A percentile compares a stretch with the other conserved stretches of the same genome.
These are phyloP conservation scores for Dacryopinax spathularia DNA, from an alignment of 768 basidiomycete species.

Conservation along the genomic window DNA sequence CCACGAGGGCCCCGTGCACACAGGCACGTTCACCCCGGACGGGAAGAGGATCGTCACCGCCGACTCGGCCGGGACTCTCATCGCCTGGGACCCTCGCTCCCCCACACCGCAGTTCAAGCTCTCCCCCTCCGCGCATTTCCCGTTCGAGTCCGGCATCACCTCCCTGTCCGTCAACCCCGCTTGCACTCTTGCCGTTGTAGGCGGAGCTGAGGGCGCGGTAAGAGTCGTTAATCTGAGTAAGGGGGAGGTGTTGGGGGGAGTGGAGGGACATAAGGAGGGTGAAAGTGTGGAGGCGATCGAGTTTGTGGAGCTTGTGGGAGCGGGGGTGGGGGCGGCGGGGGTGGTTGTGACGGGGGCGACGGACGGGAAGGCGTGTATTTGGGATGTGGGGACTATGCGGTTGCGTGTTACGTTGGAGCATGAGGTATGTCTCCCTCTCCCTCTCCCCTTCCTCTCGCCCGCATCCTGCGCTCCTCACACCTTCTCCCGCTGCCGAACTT, in stretches of 20 bases:
- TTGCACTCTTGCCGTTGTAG: constrained; percentile 82
- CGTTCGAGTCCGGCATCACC: constrained; percentile 64
- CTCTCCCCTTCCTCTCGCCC: not conserved
- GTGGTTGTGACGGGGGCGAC: constrained; percentile 78
- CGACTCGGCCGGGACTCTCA: constrained; percentile 63
- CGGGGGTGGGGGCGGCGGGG: constrained; percentile 32
- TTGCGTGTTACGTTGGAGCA: constrained; percentile 71
- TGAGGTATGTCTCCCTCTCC: constrained; percentile 36
- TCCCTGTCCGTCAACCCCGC: constrained; percentile 71
- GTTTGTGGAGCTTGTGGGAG: constrained; percentile 62
- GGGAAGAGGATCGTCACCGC: constrained; percentile 87
- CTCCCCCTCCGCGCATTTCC: constrained; percentile 50
- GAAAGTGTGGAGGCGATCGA: constrained; percentile 79
- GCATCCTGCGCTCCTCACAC: not conserved
- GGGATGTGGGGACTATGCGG: constrained; percentile 83
- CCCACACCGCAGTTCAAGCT: constrained; percentile 72
- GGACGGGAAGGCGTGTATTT: constrained; percentile 86
- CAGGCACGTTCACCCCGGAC: constrained; percentile 84
- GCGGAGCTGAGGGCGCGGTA: constrained; percentile 71
- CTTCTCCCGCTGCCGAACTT: constrained; percentile 1
- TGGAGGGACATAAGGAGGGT: constrained; percentile 72
- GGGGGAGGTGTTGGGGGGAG: constrained; percentile 62
- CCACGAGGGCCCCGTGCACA: constrained; percentile 69
- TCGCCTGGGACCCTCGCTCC: constrained; percentile 83
- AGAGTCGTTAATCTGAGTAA: constrained; percentile 77